Evolutionary conservation across 202 grass and related monocot species (phyloP).

Genomic region (Panicum hallii): DNA sequence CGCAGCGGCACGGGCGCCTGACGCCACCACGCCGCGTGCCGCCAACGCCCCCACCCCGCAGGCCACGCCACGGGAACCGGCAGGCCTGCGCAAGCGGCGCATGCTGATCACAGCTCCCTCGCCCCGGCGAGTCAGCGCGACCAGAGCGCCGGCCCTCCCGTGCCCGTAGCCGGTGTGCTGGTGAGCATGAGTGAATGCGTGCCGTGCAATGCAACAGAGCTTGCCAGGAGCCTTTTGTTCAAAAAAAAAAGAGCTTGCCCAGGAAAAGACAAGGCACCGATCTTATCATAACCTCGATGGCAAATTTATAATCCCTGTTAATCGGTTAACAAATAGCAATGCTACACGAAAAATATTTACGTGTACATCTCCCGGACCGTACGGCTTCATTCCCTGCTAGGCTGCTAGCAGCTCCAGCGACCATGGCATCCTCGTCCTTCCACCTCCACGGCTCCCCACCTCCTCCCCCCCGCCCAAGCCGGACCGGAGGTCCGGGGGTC

Average conservation of each 20-base stretch:
- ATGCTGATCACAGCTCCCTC: neutral
- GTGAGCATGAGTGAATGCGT: neutral
- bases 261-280: neutral
- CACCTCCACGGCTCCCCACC: constrained; percentile 28
- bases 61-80: neutral
- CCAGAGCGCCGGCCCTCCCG: neutral
- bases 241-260: no score
- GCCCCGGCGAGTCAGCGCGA: neutral
- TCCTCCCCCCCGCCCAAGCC: neutral
- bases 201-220: neutral
- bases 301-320: neutral
- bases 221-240: no score
- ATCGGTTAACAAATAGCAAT: neutral
- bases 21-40: constrained; percentile 23
- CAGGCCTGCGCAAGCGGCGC: neutral
- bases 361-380: constrained; percentile 58
- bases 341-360: constrained; percentile 9
- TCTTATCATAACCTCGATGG: neutral
- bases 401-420: neutral
- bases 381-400: constrained; percentile 63
- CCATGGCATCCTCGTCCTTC: constrained; percentile 10
- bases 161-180: neutral
- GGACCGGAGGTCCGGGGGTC: no score
- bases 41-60: constrained; percentile 4
- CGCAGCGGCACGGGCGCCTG: constrained; percentile 5